Base-by-base conservation (phyloP, 345 rosid genomes). In the Eucalyptus curtisii region DNA sequence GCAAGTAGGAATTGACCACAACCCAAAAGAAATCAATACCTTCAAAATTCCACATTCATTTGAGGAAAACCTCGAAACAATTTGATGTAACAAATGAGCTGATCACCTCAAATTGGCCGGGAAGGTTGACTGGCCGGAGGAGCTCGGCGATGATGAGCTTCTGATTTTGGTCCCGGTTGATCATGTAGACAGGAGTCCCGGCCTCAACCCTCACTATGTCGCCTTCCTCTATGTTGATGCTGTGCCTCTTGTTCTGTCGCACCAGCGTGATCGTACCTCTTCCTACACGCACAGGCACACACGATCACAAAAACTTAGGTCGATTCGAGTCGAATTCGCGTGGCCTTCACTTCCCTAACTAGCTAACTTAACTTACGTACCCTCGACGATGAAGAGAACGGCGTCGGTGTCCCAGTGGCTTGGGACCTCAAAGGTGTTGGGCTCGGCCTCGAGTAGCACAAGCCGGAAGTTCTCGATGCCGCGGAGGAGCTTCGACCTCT, bases 361-460 rank as follows among this genome's bases (percentile, higher is more conserved):
- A 48, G 52, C 16, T 30, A 31, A 49, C 0, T 87, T n/a, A 89
- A 55, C 15, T 57, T 19, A 37, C 84, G 42, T 88, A 89, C 96
- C 95, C 86, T 88, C 52, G 27, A 89, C 88, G 24, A 94, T 91
- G 55, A 93, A 64, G 86, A 92, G 40, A 71, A 94, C 45, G 24
- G 49, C 89, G 14, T 93, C 92, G 49, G 95, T 92, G 86, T 95
- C 97, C 79, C 79, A 88, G 66, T 94, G 95, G 64, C 45, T 85
- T 10, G 94, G 95, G 33, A 89, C 66, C 3, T 92, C 31, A 33
- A 93, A 92, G 17, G 92, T 86, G 30, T 90, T 86, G 14, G 95
- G 94, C 79, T 91, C 87, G 12, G 91, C 91, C 6, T 90, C 92
- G 10, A 93, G 90, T 20, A 92, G 4, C 40, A 88, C 90, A 0